Conservation (phyloP, 192 early-diverging fungal species). For the Backusella luteola region DNA sequence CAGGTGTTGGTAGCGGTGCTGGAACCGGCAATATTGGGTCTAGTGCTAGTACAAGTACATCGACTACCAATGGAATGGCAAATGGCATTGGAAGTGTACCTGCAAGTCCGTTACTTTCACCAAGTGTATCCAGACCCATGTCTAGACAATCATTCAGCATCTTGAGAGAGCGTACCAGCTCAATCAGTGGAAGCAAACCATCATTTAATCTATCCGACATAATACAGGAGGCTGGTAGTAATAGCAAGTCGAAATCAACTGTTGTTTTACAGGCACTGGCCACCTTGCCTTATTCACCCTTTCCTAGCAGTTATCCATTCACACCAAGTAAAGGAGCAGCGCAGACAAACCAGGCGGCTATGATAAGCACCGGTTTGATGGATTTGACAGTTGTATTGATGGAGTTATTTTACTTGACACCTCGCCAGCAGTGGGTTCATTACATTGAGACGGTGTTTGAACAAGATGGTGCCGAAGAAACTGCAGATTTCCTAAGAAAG, state of each 20-base stretch:
- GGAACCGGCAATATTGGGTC: neutral
- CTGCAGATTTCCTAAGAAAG: constrained; percentile 22
- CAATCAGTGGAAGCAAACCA: constrained; percentile 8
- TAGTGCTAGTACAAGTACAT: neutral
- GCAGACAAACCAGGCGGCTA: constrained; percentile 3
- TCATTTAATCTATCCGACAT: neutral
- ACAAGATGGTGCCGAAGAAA: constrained; percentile 15
- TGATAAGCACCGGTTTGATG: constrained; percentile 32
- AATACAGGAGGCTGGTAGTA: neutral
- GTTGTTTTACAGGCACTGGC: constrained; percentile 27
- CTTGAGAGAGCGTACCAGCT: constrained; percentile 26
- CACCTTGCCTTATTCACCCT: constrained; percentile 25
- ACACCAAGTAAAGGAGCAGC: constrained; percentile 3
- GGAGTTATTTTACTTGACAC: constrained; percentile 34
- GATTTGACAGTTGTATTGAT: constrained; percentile 35
- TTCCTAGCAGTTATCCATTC: constrained; percentile 29
- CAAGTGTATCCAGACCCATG: neutral
- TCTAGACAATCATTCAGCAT: constrained; percentile 24
- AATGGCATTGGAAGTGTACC: neutral
- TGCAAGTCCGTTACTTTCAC: neutral
- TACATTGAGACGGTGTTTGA: constrained; percentile 13
- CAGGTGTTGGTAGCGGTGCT: neutral
- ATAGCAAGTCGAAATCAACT: neutral
- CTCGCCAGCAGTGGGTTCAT: constrained; percentile 18
- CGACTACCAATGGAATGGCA: neutral